Conservation (phyloP, 2,329 filamentous ascomycete genomes). For the Elsinoe perseae region DNA sequence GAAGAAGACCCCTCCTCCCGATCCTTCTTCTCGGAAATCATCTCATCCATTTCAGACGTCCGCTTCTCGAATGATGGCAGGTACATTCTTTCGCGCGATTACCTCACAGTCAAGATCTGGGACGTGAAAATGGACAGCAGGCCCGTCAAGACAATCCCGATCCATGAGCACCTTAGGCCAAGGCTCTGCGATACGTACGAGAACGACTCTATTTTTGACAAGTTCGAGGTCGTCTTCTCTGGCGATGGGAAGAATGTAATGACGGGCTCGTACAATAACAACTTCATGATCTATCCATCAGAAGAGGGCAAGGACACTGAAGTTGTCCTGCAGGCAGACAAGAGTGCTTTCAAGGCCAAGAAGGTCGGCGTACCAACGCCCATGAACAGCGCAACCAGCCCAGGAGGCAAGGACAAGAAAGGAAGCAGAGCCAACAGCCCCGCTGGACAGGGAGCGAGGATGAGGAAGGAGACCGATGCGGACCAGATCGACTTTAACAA, state of each 20-base stretch:
- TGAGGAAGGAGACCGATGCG: constrained; percentile 98
- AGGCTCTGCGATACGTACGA: constrained; percentile 96
- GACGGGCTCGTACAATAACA: constrained; percentile 99
- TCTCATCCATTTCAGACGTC: constrained; percentile 97
- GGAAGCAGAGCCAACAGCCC: constrained; percentile 83
- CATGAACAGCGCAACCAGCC: constrained; percentile 75
- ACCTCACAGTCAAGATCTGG: constrained; percentile 99
- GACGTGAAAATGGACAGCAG: constrained; percentile 99
- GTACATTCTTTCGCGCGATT: constrained; percentile 96
- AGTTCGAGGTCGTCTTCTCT: constrained; percentile 98
- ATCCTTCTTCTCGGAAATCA: constrained; percentile 99
- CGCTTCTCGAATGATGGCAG: constrained; percentile 93
- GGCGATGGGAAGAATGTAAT: constrained; percentile 98
- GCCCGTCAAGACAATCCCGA: constrained; percentile 96
- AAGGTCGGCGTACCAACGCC: constrained; percentile 97
- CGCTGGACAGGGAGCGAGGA: constrained; percentile 78
- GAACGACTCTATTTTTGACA: constrained; percentile 99
- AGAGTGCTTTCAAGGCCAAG: constrained; percentile 99
- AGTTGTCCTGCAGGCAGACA: constrained; percentile 94
- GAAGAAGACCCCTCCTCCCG: constrained; percentile 95
- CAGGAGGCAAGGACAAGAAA: constrained; percentile 61
- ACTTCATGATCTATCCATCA: constrained; percentile 99
- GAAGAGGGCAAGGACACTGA: constrained; percentile 95
- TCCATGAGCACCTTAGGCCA: constrained; percentile 92
- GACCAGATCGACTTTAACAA: constrained; percentile 99